Evolutionary conservation across 2,329 filamentous ascomycete genomes (phyloP).

Genomic region (Chaetomiaceae sp.): DNA sequence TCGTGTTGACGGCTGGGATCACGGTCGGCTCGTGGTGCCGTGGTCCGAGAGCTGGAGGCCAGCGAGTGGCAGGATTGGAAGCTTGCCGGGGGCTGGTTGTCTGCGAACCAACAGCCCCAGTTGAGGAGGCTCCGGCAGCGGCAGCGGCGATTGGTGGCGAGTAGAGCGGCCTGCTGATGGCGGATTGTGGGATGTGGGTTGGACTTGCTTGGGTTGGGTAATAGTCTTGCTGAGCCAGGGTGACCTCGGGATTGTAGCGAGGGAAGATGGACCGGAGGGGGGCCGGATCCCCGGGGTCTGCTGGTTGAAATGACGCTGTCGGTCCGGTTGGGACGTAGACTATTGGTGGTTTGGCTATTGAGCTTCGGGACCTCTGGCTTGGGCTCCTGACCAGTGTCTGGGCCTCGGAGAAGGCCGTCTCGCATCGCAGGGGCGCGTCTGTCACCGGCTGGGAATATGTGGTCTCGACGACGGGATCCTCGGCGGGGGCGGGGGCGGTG

Average conservation of each 20-base stretch:
- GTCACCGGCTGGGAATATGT: constrained; percentile 35
- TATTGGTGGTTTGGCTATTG: constrained; percentile 52
- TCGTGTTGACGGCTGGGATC: constrained; percentile 49
- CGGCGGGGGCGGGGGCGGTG: constrained; percentile 15
- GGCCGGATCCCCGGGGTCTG: constrained; percentile 28
- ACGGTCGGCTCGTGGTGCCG: constrained; percentile 39
- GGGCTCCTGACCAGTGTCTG: constrained; percentile 45
- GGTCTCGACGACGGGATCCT: constrained; percentile 18
- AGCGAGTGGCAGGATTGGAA: constrained; percentile 26
- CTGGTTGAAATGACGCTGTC: constrained; percentile 13
- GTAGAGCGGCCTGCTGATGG: constrained; percentile 63
- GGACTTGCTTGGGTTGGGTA: constrained; percentile 62
- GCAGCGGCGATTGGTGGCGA: constrained; percentile 32
- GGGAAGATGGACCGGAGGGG: constrained; percentile 71
- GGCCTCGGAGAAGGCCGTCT: constrained; percentile 48
- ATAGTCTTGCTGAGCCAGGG: constrained; percentile 65
- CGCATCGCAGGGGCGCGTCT: constrained; percentile 42
- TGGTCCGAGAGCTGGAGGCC: constrained; percentile 11
- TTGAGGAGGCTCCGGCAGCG: not conserved
- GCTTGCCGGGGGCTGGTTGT: constrained; percentile 31
- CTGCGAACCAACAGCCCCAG: constrained; percentile 25
- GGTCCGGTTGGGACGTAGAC: constrained; percentile 21
- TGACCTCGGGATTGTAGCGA: constrained; percentile 62
- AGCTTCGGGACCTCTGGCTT: constrained; percentile 49
- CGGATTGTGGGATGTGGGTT: constrained; percentile 56